Percentiles rank a stretch among this genome's conserved stretches.
Conservation (phyloP, 495 filamentous ascomycete species). For the Trichoderma gamsii region DNA sequence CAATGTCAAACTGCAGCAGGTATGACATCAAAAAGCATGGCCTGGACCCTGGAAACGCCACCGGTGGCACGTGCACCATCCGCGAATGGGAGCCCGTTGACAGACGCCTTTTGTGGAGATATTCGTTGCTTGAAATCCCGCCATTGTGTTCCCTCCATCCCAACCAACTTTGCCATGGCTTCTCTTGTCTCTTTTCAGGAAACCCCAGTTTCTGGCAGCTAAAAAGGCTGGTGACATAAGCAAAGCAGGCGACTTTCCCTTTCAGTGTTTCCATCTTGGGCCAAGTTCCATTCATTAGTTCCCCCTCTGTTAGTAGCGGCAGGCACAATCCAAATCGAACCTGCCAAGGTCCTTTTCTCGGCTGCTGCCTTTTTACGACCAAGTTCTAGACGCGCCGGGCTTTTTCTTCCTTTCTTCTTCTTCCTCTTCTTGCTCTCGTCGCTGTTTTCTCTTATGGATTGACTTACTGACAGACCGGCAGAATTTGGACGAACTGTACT, state of each 20-base stretch:
- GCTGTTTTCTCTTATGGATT: neutral
- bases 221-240: neutral
- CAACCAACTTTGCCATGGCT: neutral
- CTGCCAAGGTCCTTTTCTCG: neutral
- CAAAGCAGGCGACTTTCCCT: neutral
- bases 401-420: neutral
- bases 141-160: neutral
- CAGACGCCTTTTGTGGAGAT: neutral
- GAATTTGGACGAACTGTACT: neutral
- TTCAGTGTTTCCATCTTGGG: neutral
- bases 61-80: neutral
- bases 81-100: slow-evolving; percentile 1
- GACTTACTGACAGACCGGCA: neutral
- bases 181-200: neutral
- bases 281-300: too few relatives aligned
- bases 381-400: neutral
- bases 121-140: neutral
- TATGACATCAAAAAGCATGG: neutral
- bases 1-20: neutral
- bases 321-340: neutral
- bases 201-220: slow-evolving; percentile 17
- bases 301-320: neutral
- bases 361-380: neutral
- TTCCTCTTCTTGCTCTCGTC: neutral
- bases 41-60: neutral